Conservation (phyloP, 306 rosid species). For the Styphnolobium japonicum region DNA sequence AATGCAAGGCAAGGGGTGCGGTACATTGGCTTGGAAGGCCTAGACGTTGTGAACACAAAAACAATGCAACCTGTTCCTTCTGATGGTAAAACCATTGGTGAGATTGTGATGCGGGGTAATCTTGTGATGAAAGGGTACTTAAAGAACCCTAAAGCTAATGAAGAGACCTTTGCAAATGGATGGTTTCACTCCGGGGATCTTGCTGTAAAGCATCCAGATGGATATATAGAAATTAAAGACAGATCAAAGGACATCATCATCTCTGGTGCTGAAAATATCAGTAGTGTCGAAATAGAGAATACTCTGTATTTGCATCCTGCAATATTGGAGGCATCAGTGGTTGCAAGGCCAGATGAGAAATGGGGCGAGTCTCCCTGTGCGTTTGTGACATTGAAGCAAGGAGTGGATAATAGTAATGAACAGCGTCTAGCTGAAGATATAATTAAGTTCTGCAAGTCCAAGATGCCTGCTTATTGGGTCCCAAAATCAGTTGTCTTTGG, state of each 20-base stretch:
- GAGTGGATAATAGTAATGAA: constrained; percentile 53
- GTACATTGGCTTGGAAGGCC: constrained; percentile 68
- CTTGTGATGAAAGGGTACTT: constrained; percentile 88
- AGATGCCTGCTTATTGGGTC: constrained; percentile 82
- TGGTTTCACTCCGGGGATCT: constrained; percentile 95
- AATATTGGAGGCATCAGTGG: constrained; percentile 75
- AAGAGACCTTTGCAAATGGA: constrained; percentile 71
- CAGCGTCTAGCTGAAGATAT: constrained; percentile 58
- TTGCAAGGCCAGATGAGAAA: constrained; percentile 77
- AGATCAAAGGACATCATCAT: constrained; percentile 94
- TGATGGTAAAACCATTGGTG: constrained; percentile 80
- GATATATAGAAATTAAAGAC: constrained; percentile 87
- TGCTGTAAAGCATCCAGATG: constrained; percentile 88
- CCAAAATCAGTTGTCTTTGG: constrained; percentile 78
- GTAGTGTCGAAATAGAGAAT: constrained; percentile 90
- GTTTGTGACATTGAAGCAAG: constrained; percentile 68
- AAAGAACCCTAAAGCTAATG: constrained; percentile 80
- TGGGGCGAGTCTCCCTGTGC: constrained; percentile 98
- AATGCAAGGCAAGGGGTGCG: constrained; percentile 92
- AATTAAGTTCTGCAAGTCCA: constrained; percentile 67
- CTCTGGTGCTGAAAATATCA: constrained; percentile 92
- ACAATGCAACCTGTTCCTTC: constrained; percentile 79
- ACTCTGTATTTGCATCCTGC: constrained; percentile 63
- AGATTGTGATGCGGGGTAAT: constrained; percentile 87
- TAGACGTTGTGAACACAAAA: constrained; percentile 55